phyloP scores from a whole-genome alignment of 345 rosid genomes.

The Jatropha curcas region DNA sequence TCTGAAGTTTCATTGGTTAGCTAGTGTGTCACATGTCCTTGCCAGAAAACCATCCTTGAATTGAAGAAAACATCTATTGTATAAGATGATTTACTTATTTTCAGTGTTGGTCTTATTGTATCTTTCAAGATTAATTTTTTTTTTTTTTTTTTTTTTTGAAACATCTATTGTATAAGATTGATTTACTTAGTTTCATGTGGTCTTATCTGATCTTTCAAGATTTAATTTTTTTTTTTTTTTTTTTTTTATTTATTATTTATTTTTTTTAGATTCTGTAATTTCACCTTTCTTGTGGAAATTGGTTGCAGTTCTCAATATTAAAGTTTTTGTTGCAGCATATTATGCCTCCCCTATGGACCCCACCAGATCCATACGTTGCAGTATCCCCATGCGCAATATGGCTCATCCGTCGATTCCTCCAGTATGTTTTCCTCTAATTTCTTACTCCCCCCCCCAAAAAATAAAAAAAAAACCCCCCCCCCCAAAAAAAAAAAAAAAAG shows the following conservation, averaged over 20 bases:
- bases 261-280: slow-evolving; percentile 11
- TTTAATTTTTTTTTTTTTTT: too few relatives aligned
- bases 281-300: slow-evolving; percentile 4
- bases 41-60: neutral
- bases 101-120: neutral
- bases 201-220: too few relatives aligned
- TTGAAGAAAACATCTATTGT: neutral
- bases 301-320: slow-evolving; percentile 11
- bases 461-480: too few relatives aligned
- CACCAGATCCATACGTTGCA: slow-evolving; percentile 96
- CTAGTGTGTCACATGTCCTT: neutral
- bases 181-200: too few relatives aligned
- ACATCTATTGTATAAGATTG: too few relatives aligned
- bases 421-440: slow-evolving; percentile 49
- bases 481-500: too few relatives aligned
- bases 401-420: slow-evolving; percentile 95
- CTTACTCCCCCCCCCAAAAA: too few relatives aligned
- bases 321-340: slow-evolving; percentile 62
- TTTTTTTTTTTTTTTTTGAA: too few relatives aligned
- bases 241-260: too few relatives aligned
- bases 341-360: slow-evolving; percentile 99
- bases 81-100: neutral
- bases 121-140: too few relatives aligned
- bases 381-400: slow-evolving; percentile 97
- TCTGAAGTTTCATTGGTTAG: slow-evolving; percentile 1